Conservation (phyloP, 495 filamentous ascomycete genomes). For the Lasiosphaeria hispida region DNA sequence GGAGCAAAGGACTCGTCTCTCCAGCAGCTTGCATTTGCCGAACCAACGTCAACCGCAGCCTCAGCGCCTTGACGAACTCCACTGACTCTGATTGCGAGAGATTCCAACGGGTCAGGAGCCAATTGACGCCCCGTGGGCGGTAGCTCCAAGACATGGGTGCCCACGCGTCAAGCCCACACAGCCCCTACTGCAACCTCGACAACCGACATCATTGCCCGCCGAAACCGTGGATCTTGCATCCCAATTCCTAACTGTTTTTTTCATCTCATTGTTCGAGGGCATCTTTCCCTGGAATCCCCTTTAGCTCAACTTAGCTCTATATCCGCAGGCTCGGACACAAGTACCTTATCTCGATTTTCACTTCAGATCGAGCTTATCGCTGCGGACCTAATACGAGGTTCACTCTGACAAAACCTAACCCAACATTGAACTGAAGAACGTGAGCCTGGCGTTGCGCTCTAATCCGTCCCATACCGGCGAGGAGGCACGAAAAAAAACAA, state of each 20-base stretch:
- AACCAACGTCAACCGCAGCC: neutral
- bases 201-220: neutral
- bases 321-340: too few species aligned
- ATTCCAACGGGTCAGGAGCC: constrained; percentile 14
- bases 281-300: too few species aligned
- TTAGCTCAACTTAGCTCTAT: too few species aligned
- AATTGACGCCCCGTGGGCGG: constrained; percentile 10
- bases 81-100: neutral
- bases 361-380: too few species aligned
- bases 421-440: too few species aligned
- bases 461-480: neutral
- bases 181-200: neutral
- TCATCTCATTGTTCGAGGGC: neutral
- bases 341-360: too few species aligned
- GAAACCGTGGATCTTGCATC: neutral
- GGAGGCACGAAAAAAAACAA: neutral
- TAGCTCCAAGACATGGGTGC: constrained; percentile 14
- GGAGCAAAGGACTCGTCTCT: neutral
- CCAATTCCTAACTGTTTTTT: neutral
- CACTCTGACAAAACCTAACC: too few species aligned
- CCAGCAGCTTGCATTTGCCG: neutral
- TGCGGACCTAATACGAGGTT: too few species aligned
- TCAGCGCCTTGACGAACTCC: neutral
- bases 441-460: too few species aligned
- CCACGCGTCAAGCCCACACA: constrained; percentile 8